A percentile compares a stretch with the other conserved stretches of the same genome.
phyloP scores from a whole-genome alignment of 1,284 basidiomycete species.

The Cryptococcus sp. region DNA sequence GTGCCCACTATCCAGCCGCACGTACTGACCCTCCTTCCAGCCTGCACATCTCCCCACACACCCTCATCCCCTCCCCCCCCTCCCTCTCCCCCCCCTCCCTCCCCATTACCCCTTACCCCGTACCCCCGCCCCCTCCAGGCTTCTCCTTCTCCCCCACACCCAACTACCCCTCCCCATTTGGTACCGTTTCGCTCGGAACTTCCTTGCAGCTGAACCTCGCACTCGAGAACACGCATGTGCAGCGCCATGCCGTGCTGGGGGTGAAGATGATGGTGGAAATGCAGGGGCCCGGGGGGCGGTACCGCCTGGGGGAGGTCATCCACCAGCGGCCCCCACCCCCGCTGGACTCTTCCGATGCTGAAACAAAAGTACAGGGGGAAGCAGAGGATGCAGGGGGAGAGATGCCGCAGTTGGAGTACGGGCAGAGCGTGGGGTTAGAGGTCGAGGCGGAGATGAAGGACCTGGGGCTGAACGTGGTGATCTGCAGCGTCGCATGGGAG shows the following conservation, averaged over 20 bases:
- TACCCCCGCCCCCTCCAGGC: constrained; percentile 14
- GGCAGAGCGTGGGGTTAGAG: constrained; percentile 28
- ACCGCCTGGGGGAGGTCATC: constrained; percentile 41
- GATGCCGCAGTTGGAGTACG: constrained; percentile 21
- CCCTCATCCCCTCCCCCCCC: constrained; percentile 12
- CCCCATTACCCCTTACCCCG: constrained; percentile 7
- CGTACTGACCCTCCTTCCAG: constrained; percentile 8
- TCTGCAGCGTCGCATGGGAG: constrained; percentile 45
- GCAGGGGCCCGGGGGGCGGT: constrained; percentile 33
- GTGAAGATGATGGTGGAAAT: constrained; percentile 47
- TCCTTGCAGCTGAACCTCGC: constrained; percentile 23
- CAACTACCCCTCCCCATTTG: constrained; percentile 39
- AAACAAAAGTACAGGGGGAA: constrained; percentile 2
- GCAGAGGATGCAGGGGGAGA: constrained; percentile 12
- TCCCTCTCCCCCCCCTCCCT: constrained; percentile 11
- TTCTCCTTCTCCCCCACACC: constrained; percentile 38
- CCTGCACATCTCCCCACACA: constrained; percentile 16
- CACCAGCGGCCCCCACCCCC: constrained; percentile 17
- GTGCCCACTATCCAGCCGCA: neutral
- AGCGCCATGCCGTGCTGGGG: constrained; percentile 23
- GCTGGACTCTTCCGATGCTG: neutral
- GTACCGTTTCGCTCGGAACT: constrained; percentile 37
- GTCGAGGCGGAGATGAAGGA: constrained; percentile 43
- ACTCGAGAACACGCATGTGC: constrained; percentile 28
- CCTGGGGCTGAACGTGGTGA: constrained; percentile 41